These are phyloP conservation scores for Fonsecaea multimorphosa DNA, from an alignment of 2,329 filamentous ascomycete genomes.

Conservation along the genomic window DNA sequence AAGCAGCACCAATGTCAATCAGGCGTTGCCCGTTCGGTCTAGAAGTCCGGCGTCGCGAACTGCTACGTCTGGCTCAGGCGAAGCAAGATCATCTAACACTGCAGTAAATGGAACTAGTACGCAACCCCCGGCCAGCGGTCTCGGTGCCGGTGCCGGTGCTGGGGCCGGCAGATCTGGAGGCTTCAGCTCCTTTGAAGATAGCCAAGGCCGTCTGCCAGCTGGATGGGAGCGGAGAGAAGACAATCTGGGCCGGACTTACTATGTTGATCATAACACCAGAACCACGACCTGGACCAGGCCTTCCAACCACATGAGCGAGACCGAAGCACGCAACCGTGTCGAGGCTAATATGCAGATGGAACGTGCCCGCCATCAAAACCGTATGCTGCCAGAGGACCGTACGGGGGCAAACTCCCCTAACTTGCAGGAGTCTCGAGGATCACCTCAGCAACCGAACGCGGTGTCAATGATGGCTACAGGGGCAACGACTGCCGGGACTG, in stretches of 20 bases:
- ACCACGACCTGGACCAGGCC: slow-evolving; percentile 97
- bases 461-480: slow-evolving; percentile 93
- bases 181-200: slow-evolving; percentile 95
- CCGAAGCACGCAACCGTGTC: slow-evolving; percentile 76
- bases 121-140: slow-evolving; percentile 10
- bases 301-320: slow-evolving; percentile 75
- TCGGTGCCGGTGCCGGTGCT: background rate
- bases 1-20: slow-evolving; percentile 31
- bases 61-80: slow-evolving; percentile 41
- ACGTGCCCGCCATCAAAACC: slow-evolving; percentile 89
- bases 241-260: slow-evolving; percentile 92
- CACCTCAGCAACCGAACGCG: slow-evolving; percentile 53
- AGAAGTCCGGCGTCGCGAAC: slow-evolving; percentile 41
- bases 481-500: slow-evolving; percentile 86
- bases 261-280: slow-evolving; percentile 96
- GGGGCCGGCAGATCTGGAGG: slow-evolving; percentile 55
- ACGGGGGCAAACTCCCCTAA: slow-evolving; percentile 93
- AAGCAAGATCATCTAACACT: slow-evolving; percentile 37
- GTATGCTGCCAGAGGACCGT: slow-evolving; percentile 92
- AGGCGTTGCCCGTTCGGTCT: slow-evolving; percentile 39
- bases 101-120: slow-evolving; percentile 48
- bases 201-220: slow-evolving; percentile 86
- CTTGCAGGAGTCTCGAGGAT: slow-evolving; percentile 60
- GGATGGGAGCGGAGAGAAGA: slow-evolving; percentile 98
- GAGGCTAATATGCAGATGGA: slow-evolving; percentile 93